Evolutionary conservation across 805 yeast genomes (phyloP).

Genomic region (Zygosaccharomyces gambellarensis): DNA sequence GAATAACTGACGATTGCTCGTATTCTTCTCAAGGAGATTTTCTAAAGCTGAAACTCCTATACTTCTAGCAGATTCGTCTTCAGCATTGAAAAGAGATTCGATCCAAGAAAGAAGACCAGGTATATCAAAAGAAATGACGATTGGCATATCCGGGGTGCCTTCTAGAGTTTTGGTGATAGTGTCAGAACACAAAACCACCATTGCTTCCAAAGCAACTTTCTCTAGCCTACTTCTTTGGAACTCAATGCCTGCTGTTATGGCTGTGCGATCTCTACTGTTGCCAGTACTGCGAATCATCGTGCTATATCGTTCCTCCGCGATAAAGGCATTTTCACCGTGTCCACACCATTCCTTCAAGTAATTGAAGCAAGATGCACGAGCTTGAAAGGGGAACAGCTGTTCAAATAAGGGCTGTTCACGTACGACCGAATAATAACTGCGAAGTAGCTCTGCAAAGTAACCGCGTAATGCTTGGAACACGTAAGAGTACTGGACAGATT

Average conservation of each 20-base stretch:
- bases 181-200: slow-evolving; percentile 81
- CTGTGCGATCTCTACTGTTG: slow-evolving; percentile 40
- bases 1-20: slow-evolving; percentile 46
- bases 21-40: slow-evolving; percentile 60
- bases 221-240: slow-evolving; percentile 70
- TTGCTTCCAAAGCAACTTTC: slow-evolving; percentile 67
- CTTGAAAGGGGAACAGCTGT: slow-evolving; percentile 78
- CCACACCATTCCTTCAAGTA: slow-evolving; percentile 94
- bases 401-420: slow-evolving; percentile 38
- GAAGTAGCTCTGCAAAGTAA: slow-evolving; percentile 78
- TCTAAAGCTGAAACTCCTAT: slow-evolving; percentile 68
- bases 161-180: slow-evolving; percentile 48
- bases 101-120: slow-evolving; percentile 72
- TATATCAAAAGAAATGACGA: slow-evolving; percentile 65
- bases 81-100: slow-evolving; percentile 59
- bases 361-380: slow-evolving; percentile 74
- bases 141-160: slow-evolving; percentile 26
- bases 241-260: slow-evolving; percentile 68
- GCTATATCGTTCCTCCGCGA: slow-evolving; percentile 63
- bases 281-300: slow-evolving; percentile 46
- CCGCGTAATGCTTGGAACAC: slow-evolving; percentile 74
- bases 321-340: slow-evolving; percentile 58
- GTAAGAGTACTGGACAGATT: slow-evolving; percentile 56
- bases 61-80: slow-evolving; percentile 51
- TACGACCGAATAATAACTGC: slow-evolving; percentile 61